phyloP scores from a whole-genome alignment of 148 eudicot species.

The Rhododendron ovatum region DNA sequence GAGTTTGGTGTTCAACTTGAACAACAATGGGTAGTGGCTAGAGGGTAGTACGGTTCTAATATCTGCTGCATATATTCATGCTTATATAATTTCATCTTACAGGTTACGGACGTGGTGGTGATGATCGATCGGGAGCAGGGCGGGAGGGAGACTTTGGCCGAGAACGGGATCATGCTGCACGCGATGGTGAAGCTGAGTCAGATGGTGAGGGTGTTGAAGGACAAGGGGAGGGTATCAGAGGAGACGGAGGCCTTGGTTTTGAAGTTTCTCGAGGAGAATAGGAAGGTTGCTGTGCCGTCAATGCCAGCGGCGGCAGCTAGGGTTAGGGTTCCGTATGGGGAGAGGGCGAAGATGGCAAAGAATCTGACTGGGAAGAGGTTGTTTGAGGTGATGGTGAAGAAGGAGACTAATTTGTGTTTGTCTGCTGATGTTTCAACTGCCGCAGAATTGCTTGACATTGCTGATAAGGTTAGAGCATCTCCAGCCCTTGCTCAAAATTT shows the following conservation, averaged over 20 bases:
- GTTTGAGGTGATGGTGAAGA: slow-evolving; percentile 78
- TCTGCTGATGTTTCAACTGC: slow-evolving; percentile 93
- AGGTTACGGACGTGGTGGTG: slow-evolving; percentile 75
- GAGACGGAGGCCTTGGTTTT: slow-evolving; percentile 68
- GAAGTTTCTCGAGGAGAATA: slow-evolving; percentile 68
- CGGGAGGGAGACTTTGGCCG: slow-evolving; percentile 71
- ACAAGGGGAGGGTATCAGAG: slow-evolving; percentile 71
- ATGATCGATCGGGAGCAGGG: slow-evolving; percentile 89
- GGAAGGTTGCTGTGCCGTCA: slow-evolving; percentile 47
- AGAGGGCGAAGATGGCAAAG: slow-evolving; percentile 63
- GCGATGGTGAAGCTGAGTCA: slow-evolving; percentile 71
- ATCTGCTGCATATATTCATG: background rate
- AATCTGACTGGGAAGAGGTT: slow-evolving; percentile 72
- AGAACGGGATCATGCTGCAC: slow-evolving; percentile 70
- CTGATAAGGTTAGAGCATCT: slow-evolving; percentile 57
- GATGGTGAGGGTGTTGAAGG: slow-evolving; percentile 77
- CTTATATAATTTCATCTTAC: background rate
- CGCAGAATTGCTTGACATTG: slow-evolving; percentile 76
- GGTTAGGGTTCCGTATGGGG: slow-evolving; percentile 51
- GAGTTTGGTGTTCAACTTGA: background rate
- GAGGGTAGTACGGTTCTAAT: background rate
- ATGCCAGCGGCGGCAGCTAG: slow-evolving; percentile 19
- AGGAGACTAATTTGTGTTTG: slow-evolving; percentile 82
- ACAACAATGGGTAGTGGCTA: background rate
- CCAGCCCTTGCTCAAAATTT: background rate